These are phyloP conservation scores for Beauveria pseudobassiana DNA, from an alignment of 2,329 filamentous ascomycete genomes.

Conservation along the genomic window DNA sequence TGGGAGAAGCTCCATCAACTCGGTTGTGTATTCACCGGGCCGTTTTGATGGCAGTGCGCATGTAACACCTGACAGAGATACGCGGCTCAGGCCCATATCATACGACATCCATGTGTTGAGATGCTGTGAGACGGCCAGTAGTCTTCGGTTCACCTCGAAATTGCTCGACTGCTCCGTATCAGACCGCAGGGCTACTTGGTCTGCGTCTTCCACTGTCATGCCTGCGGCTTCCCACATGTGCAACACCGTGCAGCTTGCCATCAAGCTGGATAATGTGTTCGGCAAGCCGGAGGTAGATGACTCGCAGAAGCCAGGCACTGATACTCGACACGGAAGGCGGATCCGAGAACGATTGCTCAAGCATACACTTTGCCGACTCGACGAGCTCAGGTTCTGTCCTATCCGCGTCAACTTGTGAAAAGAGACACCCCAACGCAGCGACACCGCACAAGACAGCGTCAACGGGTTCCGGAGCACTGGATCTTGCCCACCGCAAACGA, in stretches of 20 bases:
- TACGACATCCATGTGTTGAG: constrained; percentile 54
- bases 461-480: constrained; percentile 23
- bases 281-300: constrained; percentile 45
- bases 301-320: constrained; percentile 45
- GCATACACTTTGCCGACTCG: constrained; percentile 35
- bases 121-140: constrained; percentile 46
- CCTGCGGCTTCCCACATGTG: constrained; percentile 49
- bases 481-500: constrained; percentile 25
- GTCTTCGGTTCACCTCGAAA: constrained; percentile 32
- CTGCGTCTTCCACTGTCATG: constrained; percentile 32
- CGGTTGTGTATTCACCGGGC: constrained; percentile 34
- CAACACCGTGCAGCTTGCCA: constrained; percentile 50
- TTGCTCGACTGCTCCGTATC: constrained; percentile 18
- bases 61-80: constrained; percentile 38
- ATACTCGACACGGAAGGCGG: constrained; percentile 31
- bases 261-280: constrained; percentile 46
- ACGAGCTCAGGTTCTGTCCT: constrained; percentile 37
- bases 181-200: constrained; percentile 18
- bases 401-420: constrained; percentile 36
- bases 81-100: constrained; percentile 47
- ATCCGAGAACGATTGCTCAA: constrained; percentile 32
- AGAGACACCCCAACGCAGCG: constrained; percentile 46
- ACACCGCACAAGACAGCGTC: constrained; percentile 46
- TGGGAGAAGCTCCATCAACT: constrained; percentile 45
- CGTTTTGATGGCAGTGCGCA: constrained; percentile 30